These are phyloP conservation scores for Furcasterigmium furcatum DNA, from an alignment of 2,329 filamentous ascomycete species.

Conservation along the genomic window DNA sequence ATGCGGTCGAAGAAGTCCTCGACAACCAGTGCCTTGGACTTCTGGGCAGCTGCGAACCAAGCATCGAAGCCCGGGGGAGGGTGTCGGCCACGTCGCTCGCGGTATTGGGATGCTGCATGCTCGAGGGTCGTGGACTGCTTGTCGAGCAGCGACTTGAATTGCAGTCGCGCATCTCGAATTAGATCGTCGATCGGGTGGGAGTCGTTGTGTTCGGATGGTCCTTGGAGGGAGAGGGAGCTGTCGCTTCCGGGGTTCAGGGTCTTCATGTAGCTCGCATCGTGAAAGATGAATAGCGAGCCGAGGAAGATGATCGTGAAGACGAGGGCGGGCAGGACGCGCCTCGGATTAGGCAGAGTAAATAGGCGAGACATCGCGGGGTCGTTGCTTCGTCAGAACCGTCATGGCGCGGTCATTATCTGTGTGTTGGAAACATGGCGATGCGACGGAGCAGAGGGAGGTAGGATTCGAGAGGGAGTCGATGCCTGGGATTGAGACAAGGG, in stretches of 20 bases:
- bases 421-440: too few relatives aligned
- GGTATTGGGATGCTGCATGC: constrained; percentile 52
- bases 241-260: neutral
- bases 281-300: neutral
- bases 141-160: constrained; percentile 35
- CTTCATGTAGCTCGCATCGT: neutral
- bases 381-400: too few relatives aligned
- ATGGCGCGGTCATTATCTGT: too few relatives aligned
- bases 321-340: neutral
- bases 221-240: neutral
- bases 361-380: neutral
- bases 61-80: constrained; percentile 60
- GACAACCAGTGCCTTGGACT: constrained; percentile 50
- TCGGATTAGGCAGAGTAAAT: neutral
- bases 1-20: constrained; percentile 64
- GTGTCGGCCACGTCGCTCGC: constrained; percentile 52
- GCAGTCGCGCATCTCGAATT: constrained; percentile 39
- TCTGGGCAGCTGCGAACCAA: constrained; percentile 54
- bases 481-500: too few relatives aligned
- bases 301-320: neutral
- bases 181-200: constrained; percentile 47
- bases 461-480: too few relatives aligned
- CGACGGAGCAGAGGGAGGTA: too few relatives aligned
- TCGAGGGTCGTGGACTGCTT: constrained; percentile 43
- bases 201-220: too few relatives aligned